Percentiles rank a stretch among this genome's conserved stretches.
These are phyloP conservation scores for Cytospora piceicola DNA, from an alignment of 2,329 filamentous ascomycete species.

Conservation along the genomic window DNA sequence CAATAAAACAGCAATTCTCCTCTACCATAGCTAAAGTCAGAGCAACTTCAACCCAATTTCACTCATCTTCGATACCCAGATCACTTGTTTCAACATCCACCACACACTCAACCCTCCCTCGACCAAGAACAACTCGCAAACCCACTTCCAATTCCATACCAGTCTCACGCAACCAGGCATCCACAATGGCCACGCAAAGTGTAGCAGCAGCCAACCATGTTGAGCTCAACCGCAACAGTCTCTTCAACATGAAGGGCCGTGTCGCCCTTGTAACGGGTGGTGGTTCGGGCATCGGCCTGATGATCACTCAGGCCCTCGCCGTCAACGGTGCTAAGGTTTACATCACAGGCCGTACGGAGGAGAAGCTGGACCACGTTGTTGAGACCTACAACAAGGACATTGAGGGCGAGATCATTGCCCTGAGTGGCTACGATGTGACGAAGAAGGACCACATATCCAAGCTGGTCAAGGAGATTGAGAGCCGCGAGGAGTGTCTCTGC, in stretches of 20 bases:
- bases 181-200: constrained; percentile 38
- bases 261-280: constrained; percentile 50
- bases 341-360: constrained; percentile 67
- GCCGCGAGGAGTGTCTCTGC: constrained; percentile 61
- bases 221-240: constrained; percentile 47
- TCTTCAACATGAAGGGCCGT: constrained; percentile 51
- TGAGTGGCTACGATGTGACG: constrained; percentile 63
- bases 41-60: not conserved
- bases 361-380: constrained; percentile 64
- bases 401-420: constrained; percentile 60
- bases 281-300: constrained; percentile 41
- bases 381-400: constrained; percentile 59
- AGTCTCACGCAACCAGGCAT: constrained; percentile 2
- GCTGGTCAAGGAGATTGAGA: constrained; percentile 61
- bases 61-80: not conserved
- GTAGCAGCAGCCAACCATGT: constrained; percentile 36
- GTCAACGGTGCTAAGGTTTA: constrained; percentile 54
- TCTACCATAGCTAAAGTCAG: not conserved
- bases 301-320: constrained; percentile 38
- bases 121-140: not conserved
- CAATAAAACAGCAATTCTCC: not conserved
- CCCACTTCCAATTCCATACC: not conserved
- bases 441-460: constrained; percentile 61
- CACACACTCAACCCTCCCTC: not conserved
- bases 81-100: not conserved